Conservation (phyloP, 2,329 filamentous ascomycete genomes). For the Tolypocladium ovalisporum region DNA sequence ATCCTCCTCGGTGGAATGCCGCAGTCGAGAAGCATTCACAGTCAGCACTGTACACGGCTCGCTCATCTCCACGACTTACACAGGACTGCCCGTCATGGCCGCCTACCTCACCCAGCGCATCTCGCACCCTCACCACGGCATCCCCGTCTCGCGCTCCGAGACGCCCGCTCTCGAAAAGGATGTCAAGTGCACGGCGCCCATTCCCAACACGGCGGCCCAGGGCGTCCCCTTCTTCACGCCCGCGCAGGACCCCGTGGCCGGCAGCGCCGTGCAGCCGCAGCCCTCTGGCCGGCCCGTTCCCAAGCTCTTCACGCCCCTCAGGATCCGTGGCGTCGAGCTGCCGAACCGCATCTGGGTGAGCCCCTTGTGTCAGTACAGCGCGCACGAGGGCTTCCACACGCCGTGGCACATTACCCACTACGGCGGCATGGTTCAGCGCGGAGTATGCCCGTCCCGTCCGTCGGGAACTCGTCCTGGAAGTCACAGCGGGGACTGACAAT, state of each 20-base stretch:
- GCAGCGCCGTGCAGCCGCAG: slow-evolving; percentile 31
- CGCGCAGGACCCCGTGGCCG: slow-evolving; percentile 30
- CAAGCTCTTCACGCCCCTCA: slow-evolving; percentile 36
- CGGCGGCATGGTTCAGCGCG: slow-evolving; percentile 60
- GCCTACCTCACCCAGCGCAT: slow-evolving; percentile 16
- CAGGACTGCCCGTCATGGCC: slow-evolving; percentile 8
- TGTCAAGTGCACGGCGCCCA: slow-evolving; percentile 11
- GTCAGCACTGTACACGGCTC: neutral
- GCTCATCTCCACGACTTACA: neutral
- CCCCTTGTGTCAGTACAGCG: slow-evolving; percentile 36
- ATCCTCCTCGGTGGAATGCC: neutral
- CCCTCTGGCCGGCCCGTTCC: slow-evolving; percentile 37
- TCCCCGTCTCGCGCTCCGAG: slow-evolving; percentile 12
- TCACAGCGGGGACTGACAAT: neutral
- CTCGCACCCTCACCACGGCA: slow-evolving; percentile 14
- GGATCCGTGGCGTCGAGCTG: slow-evolving; percentile 31
- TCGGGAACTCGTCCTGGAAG: neutral
- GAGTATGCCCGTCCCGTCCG: slow-evolving; percentile 24
- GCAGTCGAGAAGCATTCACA: neutral
- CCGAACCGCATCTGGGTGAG: slow-evolving; percentile 35
- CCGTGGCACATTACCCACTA: slow-evolving; percentile 65
- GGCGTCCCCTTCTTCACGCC: slow-evolving; percentile 36
- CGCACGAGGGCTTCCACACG: slow-evolving; percentile 47
- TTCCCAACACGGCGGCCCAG: slow-evolving; percentile 15
- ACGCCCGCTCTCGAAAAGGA: slow-evolving; percentile 11